These are phyloP conservation scores for Castanea mollissima DNA, from an alignment of 306 rosid species.

Conservation along the genomic window DNA sequence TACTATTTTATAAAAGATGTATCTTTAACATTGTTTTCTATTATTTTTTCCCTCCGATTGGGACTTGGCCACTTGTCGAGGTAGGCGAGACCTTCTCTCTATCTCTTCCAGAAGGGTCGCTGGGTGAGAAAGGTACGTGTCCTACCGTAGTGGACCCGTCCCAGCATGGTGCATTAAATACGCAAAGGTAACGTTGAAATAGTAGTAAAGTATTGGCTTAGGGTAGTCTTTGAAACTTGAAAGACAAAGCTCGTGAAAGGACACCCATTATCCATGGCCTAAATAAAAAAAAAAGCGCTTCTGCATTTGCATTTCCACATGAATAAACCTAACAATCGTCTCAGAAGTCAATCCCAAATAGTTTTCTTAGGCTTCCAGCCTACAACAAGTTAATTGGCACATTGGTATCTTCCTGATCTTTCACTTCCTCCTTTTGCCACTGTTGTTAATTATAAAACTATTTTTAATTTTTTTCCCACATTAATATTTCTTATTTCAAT, in stretches of 20 bases:
- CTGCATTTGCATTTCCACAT: constrained; percentile 37
- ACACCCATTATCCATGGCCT: constrained; percentile 8
- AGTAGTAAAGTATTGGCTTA: constrained; percentile 7
- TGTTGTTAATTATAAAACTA: too few relatives aligned
- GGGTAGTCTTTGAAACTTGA: constrained; percentile 9
- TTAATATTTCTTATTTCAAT: too few relatives aligned
- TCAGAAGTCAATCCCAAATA: constrained; percentile 22
- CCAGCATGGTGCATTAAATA: constrained; percentile 35
- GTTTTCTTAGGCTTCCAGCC: not conserved
- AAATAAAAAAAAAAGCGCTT: not conserved
- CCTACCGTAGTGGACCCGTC: constrained; percentile 22
- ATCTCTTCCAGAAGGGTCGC: constrained; percentile 1
- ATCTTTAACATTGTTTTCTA: too few relatives aligned
- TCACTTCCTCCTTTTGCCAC: not conserved
- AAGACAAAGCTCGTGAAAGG: constrained; percentile 51
- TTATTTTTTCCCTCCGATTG: too few relatives aligned
- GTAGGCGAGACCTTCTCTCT: too few relatives aligned
- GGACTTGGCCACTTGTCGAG: too few relatives aligned
- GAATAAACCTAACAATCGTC: constrained; percentile 40
- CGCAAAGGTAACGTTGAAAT: constrained; percentile 44
- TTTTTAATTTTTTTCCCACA: too few relatives aligned
- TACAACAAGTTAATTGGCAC: too few relatives aligned
- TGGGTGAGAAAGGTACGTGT: constrained; percentile 9
- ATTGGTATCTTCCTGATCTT: too few relatives aligned
- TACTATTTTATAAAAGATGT: too few relatives aligned